Conservation (phyloP, 2,329 filamentous ascomycete species). For the Sphaerulina musiva region DNA sequence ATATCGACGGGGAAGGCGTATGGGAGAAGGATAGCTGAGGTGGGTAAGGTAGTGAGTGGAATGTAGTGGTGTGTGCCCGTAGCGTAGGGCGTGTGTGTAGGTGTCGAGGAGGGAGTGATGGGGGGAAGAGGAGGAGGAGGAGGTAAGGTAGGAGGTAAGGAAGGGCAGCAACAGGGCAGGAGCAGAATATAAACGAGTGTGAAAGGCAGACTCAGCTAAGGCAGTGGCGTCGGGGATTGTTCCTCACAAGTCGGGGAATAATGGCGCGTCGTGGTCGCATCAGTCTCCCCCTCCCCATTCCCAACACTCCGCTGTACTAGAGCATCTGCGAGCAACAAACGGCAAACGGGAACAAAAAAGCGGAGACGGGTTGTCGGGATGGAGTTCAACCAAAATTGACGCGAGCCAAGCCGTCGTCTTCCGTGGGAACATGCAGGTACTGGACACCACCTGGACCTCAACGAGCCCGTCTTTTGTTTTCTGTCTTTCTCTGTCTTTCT, state of each 20-base stretch:
- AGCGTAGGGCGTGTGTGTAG: neutral
- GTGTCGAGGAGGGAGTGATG: too few species aligned
- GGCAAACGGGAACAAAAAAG: slow-evolving; percentile 2
- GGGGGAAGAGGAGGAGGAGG: too few species aligned
- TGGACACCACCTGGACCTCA: too few species aligned
- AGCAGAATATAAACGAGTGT: slow-evolving; percentile 5
- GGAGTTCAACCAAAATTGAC: slow-evolving; percentile 9
- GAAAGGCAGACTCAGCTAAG: neutral
- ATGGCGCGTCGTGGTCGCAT: too few species aligned
- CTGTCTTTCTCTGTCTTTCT: too few species aligned
- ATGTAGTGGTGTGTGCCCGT: neutral
- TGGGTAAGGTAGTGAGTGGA: neutral
- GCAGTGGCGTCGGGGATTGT: slow-evolving; percentile 4
- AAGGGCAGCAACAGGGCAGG: neutral
- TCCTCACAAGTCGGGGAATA: neutral
- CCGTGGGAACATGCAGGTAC: slow-evolving; percentile 5
- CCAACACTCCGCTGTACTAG: too few species aligned
- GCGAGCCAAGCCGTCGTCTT: slow-evolving; percentile 7
- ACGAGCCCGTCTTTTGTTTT: too few species aligned
- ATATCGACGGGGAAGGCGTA: neutral
- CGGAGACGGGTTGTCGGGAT: slow-evolving; percentile 1
- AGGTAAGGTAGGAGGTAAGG: neutral
- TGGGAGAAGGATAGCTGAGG: neutral
- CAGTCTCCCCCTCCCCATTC: too few species aligned
- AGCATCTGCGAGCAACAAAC: too few species aligned